Evolutionary conservation across 116 monocot genomes (phyloP), one percentile per base, ranked within the genome.

Genomic region (Phalaenopsis hybrid): DNA sequence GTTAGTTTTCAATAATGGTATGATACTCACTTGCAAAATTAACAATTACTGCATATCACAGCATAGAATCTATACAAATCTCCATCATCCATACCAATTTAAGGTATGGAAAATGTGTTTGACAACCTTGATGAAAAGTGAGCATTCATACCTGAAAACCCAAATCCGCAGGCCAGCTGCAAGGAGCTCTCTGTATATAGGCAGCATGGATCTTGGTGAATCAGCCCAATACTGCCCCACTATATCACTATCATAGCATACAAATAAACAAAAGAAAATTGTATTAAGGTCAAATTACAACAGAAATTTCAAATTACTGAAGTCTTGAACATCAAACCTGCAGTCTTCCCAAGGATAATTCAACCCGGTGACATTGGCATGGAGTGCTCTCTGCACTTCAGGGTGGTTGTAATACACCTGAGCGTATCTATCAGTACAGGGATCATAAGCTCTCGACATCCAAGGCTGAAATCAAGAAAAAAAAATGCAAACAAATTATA

Each of bases 131-230:
- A 12, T 65, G 9, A 12, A 46, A 45, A 48, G 48, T 8, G 21
- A 46, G 46, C 45, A 41, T 68, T 33, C 7, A 69, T 87, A 98
- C 98, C 98, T 98, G 93, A 88, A 98, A 4, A 98, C 95, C 98
- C 98, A 98, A 74, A 98, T 93, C 74, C 83, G 88, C 9, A 93
- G 65, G 1, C 95, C 98, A 87, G 86, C 98, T 48, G 84, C 87
- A 74, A 95, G 92, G 76, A 98, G 92, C 78, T 92, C 93, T 85
- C 81, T 88, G 80, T 95, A 93, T 65, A 98, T 98, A 63, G 98
- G 98, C 78, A 98, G 93, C 93, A 98, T 92, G 41, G 95, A 92
- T 74, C 77, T 88, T 4, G 98, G 98, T 10, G 93, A 92, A 87
- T 98, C 95, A 48, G 65, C 67, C 97, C 97, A 98, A 76, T 78